Conservation (phyloP, 2,329 filamentous ascomycete genomes). For the Pseudocercospora vitis region DNA sequence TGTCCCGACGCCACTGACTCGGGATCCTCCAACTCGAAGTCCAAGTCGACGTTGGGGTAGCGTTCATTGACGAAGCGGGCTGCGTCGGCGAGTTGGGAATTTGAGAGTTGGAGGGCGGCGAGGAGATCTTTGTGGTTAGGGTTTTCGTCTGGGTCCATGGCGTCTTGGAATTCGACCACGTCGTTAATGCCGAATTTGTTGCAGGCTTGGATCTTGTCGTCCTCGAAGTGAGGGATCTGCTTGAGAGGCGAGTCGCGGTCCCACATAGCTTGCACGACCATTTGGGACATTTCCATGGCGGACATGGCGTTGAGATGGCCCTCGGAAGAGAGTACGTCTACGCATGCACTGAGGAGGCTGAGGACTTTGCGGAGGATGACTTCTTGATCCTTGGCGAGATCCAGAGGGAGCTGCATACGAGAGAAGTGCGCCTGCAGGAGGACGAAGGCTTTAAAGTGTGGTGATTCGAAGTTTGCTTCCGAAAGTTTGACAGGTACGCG, state of each 20-base stretch:
- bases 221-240: slow-evolving; percentile 93
- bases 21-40: slow-evolving; percentile 79
- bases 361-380: slow-evolving; percentile 80
- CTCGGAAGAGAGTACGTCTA: slow-evolving; percentile 93
- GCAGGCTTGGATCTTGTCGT: slow-evolving; percentile 78
- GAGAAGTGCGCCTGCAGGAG: slow-evolving; percentile 96
- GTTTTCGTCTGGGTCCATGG: slow-evolving; percentile 95
- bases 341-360: slow-evolving; percentile 83
- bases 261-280: slow-evolving; percentile 99
- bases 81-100: slow-evolving; percentile 81
- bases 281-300: slow-evolving; percentile 98
- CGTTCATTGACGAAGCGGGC: slow-evolving; percentile 94
- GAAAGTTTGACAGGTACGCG: slow-evolving; percentile 94
- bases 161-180: slow-evolving; percentile 97
- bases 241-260: slow-evolving; percentile 95
- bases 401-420: slow-evolving; percentile 91
- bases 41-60: slow-evolving; percentile 91
- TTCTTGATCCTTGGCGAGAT: slow-evolving; percentile 94
- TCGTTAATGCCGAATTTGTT: slow-evolving; percentile 83
- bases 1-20: slow-evolving; percentile 78
- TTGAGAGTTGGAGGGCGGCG: slow-evolving; percentile 73
- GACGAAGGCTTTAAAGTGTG: slow-evolving; percentile 98
- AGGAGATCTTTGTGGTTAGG: slow-evolving; percentile 75
- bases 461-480: slow-evolving; percentile 81
- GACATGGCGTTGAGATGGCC: slow-evolving; percentile 96